These are phyloP conservation scores for Magnusiomyces sp. DNA, from an alignment of 1,139 yeast genomes.

Conservation along the genomic window DNA sequence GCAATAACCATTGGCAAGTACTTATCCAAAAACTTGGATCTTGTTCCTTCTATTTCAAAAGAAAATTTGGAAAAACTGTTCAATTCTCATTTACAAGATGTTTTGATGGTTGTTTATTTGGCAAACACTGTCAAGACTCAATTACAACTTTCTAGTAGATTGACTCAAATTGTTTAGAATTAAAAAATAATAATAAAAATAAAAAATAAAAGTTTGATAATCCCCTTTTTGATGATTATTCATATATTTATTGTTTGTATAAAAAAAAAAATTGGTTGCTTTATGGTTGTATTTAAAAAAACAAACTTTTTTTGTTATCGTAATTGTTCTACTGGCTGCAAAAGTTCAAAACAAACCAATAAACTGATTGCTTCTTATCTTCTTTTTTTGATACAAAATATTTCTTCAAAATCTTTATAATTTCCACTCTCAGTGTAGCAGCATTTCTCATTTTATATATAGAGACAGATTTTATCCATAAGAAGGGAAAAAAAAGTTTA, in stretches of 20 bases:
- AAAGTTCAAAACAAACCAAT: too few species aligned
- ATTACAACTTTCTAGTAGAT: conserved; percentile 67
- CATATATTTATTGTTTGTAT: neutral
- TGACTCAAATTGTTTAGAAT: conserved; percentile 46
- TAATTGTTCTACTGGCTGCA: too few species aligned
- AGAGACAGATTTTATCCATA: too few species aligned
- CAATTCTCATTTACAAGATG: conserved; percentile 71
- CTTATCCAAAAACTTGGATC: conserved; percentile 54
- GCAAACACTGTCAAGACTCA: conserved; percentile 83
- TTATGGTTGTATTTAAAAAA: too few species aligned
- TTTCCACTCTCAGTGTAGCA: too few species aligned
- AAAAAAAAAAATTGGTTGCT: too few species aligned
- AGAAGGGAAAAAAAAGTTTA: too few species aligned
- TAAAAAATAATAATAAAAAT: neutral
- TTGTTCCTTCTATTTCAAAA: conserved; percentile 53
- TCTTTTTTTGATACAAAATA: too few species aligned
- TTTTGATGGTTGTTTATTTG: conserved; percentile 73
- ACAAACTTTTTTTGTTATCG: too few species aligned
- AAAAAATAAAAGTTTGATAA: neutral
- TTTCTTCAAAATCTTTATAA: too few species aligned
- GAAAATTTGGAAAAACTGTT: conserved; percentile 54
- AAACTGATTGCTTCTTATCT: too few species aligned
- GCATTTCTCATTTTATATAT: too few species aligned
- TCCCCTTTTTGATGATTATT: neutral
- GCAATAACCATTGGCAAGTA: conserved; percentile 57